Percentiles rank a stretch among this genome's conserved stretches.
Conservation (phyloP, 495 filamentous ascomycete species). For the Aspergillus funiculosus region DNA sequence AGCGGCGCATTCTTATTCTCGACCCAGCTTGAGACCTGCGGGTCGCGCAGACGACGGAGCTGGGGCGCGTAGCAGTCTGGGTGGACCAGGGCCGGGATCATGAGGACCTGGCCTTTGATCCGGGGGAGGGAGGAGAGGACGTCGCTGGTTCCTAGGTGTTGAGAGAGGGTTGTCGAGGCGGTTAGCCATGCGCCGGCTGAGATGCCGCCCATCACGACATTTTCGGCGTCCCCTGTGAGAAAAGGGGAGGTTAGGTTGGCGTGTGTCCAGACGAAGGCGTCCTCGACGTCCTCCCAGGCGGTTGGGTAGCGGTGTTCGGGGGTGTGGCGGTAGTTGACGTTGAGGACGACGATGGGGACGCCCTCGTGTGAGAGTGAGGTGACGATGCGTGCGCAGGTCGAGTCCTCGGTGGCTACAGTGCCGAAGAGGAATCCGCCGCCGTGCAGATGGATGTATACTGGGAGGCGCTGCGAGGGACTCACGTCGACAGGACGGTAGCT, state of each 20-base stretch:
- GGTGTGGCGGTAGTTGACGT: slow-evolving; percentile 45
- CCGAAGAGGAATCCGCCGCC: slow-evolving; percentile 49
- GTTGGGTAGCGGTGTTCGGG: slow-evolving; percentile 40
- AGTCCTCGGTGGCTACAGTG: slow-evolving; percentile 40
- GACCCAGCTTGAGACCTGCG: slow-evolving; percentile 32
- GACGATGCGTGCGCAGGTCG: slow-evolving; percentile 39
- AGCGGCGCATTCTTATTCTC: slow-evolving; percentile 38
- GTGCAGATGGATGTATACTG: slow-evolving; percentile 45
- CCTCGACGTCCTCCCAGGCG: slow-evolving; percentile 42
- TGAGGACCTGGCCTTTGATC: slow-evolving; percentile 40
- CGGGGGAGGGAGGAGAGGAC: slow-evolving; percentile 23
- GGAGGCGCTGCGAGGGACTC: slow-evolving; percentile 25
- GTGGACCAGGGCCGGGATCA: slow-evolving; percentile 37
- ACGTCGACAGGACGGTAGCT: slow-evolving; percentile 35
- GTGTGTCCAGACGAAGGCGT: slow-evolving; percentile 44
- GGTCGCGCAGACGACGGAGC: slow-evolving; percentile 29
- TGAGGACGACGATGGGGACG: slow-evolving; percentile 34
- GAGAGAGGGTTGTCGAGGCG: slow-evolving; percentile 32
- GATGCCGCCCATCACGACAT: slow-evolving; percentile 42
- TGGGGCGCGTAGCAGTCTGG: slow-evolving; percentile 30
- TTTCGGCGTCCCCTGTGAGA: slow-evolving; percentile 23
- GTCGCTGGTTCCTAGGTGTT: slow-evolving; percentile 22
- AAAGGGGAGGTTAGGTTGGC: slow-evolving; percentile 29
- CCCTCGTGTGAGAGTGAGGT: slow-evolving; percentile 16
- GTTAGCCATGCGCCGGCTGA: slow-evolving; percentile 45